A percentile compares a stretch with the other conserved stretches of the same genome.
Conservation (phyloP, 768 basidiomycete species). For the Mycena capillaripes region DNA sequence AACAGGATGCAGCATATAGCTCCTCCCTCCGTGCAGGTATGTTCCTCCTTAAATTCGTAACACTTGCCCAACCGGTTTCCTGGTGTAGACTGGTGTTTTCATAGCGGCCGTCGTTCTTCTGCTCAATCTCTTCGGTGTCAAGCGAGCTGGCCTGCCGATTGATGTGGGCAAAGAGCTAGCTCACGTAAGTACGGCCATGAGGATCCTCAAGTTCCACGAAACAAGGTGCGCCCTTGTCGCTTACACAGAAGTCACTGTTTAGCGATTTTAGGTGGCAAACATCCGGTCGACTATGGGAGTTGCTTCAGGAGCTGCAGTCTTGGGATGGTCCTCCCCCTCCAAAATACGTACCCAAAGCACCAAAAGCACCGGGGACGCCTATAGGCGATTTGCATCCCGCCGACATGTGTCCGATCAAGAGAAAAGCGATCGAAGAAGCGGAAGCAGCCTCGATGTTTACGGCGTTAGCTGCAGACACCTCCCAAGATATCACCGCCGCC, state of each 20-base stretch:
- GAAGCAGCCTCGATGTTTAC: constrained; percentile 18
- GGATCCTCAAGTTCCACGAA: constrained; percentile 41
- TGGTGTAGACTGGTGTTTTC: constrained; percentile 9
- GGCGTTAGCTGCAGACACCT: neutral
- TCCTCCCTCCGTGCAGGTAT: constrained; percentile 32
- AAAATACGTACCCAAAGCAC: neutral
- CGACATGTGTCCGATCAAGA: constrained; percentile 30
- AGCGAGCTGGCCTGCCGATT: constrained; percentile 44
- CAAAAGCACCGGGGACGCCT: neutral
- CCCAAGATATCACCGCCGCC: neutral
- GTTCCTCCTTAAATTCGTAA: neutral
- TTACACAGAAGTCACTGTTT: neutral
- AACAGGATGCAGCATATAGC: constrained; percentile 24
- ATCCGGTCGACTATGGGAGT: constrained; percentile 33
- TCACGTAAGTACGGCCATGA: constrained; percentile 57
- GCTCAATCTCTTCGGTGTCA: constrained; percentile 58
- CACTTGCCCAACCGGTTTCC: neutral
- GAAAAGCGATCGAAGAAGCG: neutral
- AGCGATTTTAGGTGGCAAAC: constrained; percentile 30
- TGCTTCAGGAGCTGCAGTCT: constrained; percentile 32
- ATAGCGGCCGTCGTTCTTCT: constrained; percentile 57
- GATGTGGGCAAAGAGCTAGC: constrained; percentile 51
- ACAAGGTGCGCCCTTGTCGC: constrained; percentile 10
- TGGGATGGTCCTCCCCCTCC: constrained; percentile 35
- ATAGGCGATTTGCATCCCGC: neutral